Conservation (phyloP, 768 basidiomycete genomes). For the Kondoa malvinella region DNA sequence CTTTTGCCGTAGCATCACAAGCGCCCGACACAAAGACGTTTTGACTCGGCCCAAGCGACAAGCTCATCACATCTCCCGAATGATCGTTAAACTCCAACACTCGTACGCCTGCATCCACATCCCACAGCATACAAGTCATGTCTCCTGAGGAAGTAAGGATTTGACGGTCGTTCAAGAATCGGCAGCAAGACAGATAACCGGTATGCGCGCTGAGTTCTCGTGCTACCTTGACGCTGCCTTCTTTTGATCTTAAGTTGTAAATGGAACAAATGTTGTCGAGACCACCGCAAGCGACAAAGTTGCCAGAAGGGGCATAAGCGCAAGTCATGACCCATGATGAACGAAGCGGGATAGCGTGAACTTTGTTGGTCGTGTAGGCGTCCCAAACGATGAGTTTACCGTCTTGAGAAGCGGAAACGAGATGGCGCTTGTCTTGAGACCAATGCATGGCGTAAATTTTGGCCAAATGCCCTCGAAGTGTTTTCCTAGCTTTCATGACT, state of each 20-base stretch:
- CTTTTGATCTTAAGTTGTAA: conserved; percentile 73
- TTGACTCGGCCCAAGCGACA: conserved; percentile 84
- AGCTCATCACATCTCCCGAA: conserved; percentile 97
- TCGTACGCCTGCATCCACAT: conserved; percentile 90
- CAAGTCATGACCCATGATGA: conserved; percentile 99
- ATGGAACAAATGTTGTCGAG: conserved; percentile 98
- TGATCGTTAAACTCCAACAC: conserved; percentile 99
- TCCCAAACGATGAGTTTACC: conserved; percentile 99
- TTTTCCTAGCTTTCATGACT: conserved; percentile 86
- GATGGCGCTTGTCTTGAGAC: conserved; percentile 89
- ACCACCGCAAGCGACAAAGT: conserved; percentile 95
- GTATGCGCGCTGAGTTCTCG: conserved; percentile 93
- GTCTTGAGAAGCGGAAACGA: conserved; percentile 98
- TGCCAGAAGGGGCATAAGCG: conserved; percentile 91
- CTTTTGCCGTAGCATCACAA: conserved; percentile 93
- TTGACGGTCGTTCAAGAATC: conserved; percentile 96
- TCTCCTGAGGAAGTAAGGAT: conserved; percentile 96
- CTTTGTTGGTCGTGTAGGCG: conserved; percentile 99
- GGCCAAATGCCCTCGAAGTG: conserved; percentile 88
- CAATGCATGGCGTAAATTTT: conserved; percentile 99
- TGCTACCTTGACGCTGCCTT: conserved; percentile 62
- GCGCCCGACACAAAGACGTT: conserved; percentile 97
- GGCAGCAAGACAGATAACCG: conserved; percentile 89
- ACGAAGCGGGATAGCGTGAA: conserved; percentile 92
- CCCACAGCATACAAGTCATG: conserved; percentile 99